These are phyloP conservation scores for Orbilia blumenaviensis DNA, from an alignment of 2,329 filamentous ascomycete species.

Conservation along the genomic window DNA sequence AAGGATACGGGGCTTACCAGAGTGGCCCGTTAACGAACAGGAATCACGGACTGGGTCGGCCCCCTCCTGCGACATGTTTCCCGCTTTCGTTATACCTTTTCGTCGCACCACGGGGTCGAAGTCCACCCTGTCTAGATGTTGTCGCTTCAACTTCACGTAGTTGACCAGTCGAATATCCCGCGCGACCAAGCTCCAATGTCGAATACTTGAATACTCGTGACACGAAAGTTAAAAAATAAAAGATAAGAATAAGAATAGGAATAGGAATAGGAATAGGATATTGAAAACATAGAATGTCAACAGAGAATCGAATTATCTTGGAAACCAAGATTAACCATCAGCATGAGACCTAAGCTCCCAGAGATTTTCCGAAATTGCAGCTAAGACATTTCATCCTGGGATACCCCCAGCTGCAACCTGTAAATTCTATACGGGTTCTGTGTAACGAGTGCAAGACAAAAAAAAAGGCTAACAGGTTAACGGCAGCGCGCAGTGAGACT, in stretches of 20 bases:
- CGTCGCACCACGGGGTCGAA: neutral
- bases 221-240: no score
- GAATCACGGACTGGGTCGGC: constrained; percentile 39
- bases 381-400: neutral
- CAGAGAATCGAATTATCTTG: neutral
- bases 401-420: constrained; percentile 10
- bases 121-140: neutral
- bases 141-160: neutral
- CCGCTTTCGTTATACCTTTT: neutral
- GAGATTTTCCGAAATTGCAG: constrained; percentile 41
- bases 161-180: neutral
- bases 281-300: neutral
- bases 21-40: constrained; percentile 44
- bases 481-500: constrained; percentile 27
- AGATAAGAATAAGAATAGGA: no score
- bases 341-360: neutral
- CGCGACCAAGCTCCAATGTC: no score
- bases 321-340: neutral
- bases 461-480: neutral
- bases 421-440: neutral
- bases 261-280: neutral
- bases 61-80: constrained; percentile 19
- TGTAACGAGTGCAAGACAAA: neutral
- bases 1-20: constrained; percentile 5
- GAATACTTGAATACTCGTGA: no score